These are phyloP conservation scores for Trichophaea hybrida DNA, from an alignment of 2,329 filamentous ascomycete genomes.

Conservation along the genomic window DNA sequence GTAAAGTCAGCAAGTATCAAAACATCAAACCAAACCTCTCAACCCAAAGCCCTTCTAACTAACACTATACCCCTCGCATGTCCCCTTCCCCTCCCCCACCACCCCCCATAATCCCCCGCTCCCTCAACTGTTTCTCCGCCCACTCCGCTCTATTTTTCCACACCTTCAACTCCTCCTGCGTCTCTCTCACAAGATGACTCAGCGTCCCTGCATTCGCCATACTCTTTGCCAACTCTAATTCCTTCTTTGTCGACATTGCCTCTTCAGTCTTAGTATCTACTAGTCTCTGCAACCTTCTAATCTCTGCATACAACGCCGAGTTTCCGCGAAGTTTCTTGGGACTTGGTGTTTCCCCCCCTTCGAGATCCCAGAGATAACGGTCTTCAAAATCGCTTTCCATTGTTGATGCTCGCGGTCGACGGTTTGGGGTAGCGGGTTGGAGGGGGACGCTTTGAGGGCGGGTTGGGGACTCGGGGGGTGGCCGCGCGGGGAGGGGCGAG, in stretches of 20 bases:
- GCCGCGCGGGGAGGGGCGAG: constrained; percentile 10
- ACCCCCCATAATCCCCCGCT: neutral
- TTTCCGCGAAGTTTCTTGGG: constrained; percentile 24
- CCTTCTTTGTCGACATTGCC: constrained; percentile 34
- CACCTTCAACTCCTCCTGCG: constrained; percentile 34
- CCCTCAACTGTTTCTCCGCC: constrained; percentile 39
- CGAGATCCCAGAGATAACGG: constrained; percentile 12
- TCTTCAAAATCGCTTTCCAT: constrained; percentile 22
- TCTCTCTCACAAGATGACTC: constrained; percentile 37
- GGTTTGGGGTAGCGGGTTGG: constrained; percentile 20
- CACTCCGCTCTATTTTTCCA: constrained; percentile 45
- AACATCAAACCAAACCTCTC: too few relatives aligned
- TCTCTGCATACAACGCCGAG: constrained; percentile 36
- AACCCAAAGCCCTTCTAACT: neutral
- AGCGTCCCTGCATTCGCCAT: constrained; percentile 35
- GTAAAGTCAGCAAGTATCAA: too few relatives aligned
- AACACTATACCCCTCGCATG: neutral
- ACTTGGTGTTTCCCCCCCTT: constrained; percentile 15
- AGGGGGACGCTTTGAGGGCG: constrained; percentile 13
- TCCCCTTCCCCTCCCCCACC: neutral
- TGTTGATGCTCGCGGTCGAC: constrained; percentile 15
- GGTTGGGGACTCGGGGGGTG: constrained; percentile 13
- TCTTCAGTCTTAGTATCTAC: constrained; percentile 38
- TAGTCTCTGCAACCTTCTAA: constrained; percentile 38
- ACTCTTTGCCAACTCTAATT: constrained; percentile 36